Conservation (phyloP, 805 yeast genomes). For the Candida oleophila region DNA sequence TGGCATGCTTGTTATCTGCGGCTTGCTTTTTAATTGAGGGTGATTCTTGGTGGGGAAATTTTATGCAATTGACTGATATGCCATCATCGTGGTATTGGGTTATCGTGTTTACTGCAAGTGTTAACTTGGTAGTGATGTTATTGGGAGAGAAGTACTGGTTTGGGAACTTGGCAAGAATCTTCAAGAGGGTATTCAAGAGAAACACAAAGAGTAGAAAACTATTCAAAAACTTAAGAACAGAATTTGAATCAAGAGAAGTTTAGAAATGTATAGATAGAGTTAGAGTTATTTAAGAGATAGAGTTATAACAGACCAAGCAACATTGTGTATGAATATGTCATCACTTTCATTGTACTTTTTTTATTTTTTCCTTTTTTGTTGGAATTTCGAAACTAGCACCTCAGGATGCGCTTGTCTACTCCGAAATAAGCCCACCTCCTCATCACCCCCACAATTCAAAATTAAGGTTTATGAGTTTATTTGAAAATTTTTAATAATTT, state of each 20-base stretch:
- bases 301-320: too few species aligned
- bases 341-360: too few species aligned
- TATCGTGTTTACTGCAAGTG: constrained; percentile 45
- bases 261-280: not conserved
- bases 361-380: too few species aligned
- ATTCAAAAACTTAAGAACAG: constrained; percentile 37
- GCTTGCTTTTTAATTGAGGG: constrained; percentile 55
- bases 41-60: constrained; percentile 53
- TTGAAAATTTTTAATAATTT: too few species aligned
- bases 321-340: too few species aligned
- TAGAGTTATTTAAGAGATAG: too few species aligned
- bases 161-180: constrained; percentile 34
- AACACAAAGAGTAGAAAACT: constrained; percentile 32
- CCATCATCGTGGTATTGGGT: constrained; percentile 48
- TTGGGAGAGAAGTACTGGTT: constrained; percentile 47
- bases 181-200: constrained; percentile 32
- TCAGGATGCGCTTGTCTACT: too few species aligned
- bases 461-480: not conserved
- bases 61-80: constrained; percentile 75
- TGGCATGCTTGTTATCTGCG: constrained; percentile 50
- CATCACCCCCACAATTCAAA: not conserved
- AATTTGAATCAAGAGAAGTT: constrained; percentile 11
- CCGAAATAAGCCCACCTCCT: too few species aligned
- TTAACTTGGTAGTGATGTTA: constrained; percentile 51
- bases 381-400: too few species aligned